phyloP scores from a whole-genome alignment of 768 basidiomycete genomes.

The Russula ochroleuca region DNA sequence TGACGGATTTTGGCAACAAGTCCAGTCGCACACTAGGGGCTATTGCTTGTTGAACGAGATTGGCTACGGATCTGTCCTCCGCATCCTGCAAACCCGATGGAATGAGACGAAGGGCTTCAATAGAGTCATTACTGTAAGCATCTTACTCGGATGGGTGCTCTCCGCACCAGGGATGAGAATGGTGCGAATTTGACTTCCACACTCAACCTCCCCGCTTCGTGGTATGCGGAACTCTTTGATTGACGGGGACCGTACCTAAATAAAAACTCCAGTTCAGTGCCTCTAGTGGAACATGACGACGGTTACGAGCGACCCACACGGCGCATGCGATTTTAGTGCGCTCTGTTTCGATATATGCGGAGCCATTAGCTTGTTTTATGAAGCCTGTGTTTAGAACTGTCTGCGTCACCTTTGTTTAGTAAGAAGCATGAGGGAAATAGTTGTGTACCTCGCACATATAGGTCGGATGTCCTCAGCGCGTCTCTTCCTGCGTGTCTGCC shows the following conservation, averaged over 20 bases:
- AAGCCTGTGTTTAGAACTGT: conserved; percentile 86
- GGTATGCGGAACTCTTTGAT: conserved; percentile 74
- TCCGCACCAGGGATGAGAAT: conserved; percentile 74
- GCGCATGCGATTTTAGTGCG: conserved; percentile 93
- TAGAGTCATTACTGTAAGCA: conserved; percentile 21
- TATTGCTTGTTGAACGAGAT: conserved; percentile 82
- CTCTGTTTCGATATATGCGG: conserved; percentile 93
- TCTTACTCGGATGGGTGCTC: conserved; percentile 82
- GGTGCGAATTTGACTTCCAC: conserved; percentile 97
- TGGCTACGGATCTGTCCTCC: conserved; percentile 82
- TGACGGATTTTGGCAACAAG: conserved; percentile 86
- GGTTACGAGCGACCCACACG: conserved; percentile 49
- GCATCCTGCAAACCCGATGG: conserved; percentile 67
- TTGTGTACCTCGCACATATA: conserved; percentile 59
- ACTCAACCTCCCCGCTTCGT: conserved; percentile 82
- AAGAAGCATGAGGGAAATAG: conserved; percentile 5
- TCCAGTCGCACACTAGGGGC: conserved; percentile 81
- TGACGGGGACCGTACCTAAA: conserved; percentile 80
- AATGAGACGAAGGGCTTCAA: conserved; percentile 8
- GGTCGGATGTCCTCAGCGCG: conserved; percentile 65
- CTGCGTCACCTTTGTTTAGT: conserved; percentile 17
- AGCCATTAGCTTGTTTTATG: conserved; percentile 91
- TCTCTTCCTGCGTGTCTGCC: conserved; percentile 49
- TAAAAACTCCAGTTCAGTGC: conserved; percentile 2
- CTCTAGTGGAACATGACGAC: conserved; percentile 34